Percentiles rank a stretch among this genome's conserved stretches.
phyloP scores from a whole-genome alignment of 208 protist genomes.

The Phytomonas sp. region DNA sequence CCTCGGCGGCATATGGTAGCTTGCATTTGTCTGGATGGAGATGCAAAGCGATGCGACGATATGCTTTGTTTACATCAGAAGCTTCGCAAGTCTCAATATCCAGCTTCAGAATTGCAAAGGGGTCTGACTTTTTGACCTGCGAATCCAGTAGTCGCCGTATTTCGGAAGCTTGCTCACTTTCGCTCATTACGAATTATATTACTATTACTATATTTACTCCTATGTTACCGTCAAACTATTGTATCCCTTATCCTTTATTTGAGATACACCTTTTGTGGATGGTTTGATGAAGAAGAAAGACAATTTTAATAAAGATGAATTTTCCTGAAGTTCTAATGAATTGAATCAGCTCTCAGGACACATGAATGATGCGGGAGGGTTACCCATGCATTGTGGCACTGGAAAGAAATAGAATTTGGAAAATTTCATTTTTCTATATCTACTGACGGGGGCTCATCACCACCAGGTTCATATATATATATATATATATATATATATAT shows the following conservation, averaged over 20 bases:
- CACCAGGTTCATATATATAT: background rate
- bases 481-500: background rate
- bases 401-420: background rate
- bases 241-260: background rate
- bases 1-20: conserved; percentile 57
- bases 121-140: conserved; percentile 24
- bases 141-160: conserved; percentile 58
- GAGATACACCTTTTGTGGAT: background rate
- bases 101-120: conserved; percentile 59
- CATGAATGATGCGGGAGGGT: background rate
- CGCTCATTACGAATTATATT: background rate
- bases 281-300: background rate
- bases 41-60: conserved; percentile 66
- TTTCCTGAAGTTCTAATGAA: background rate
- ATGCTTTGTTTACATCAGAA: conserved; percentile 58
- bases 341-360: background rate
- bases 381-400: background rate
- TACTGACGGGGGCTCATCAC: background rate
- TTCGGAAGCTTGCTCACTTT: conserved; percentile 43
- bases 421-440: background rate
- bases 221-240: background rate
- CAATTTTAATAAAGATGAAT: background rate
- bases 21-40: conserved; percentile 89
- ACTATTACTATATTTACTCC: background rate
- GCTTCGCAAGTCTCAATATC: conserved; percentile 51